Evolutionary conservation across 2,329 filamentous ascomycete species (phyloP).

Genomic region (Trichoderma polysporum): DNA sequence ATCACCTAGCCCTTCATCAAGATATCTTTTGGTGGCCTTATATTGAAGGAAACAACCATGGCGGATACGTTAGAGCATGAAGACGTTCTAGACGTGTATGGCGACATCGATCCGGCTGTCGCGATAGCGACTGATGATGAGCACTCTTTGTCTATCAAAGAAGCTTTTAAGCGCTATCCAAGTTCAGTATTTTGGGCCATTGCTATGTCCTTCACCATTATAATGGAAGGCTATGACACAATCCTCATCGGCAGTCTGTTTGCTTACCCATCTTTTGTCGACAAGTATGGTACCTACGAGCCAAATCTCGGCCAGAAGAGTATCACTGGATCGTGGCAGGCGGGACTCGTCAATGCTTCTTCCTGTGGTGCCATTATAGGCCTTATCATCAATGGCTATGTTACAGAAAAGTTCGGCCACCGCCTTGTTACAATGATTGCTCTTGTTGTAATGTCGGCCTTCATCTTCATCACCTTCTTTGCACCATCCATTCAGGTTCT

Average conservation of each 20-base stretch:
- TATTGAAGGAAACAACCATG: no score
- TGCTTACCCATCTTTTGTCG: constrained; percentile 30
- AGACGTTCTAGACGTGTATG: no score
- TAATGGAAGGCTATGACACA: constrained; percentile 45
- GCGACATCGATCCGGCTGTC: no score
- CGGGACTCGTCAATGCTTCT: constrained; percentile 45
- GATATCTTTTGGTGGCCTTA: no score
- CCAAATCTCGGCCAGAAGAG: not conserved
- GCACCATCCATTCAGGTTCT: constrained; percentile 39
- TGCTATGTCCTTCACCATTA: constrained; percentile 37
- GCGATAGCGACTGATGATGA: not conserved
- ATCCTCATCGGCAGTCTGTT: constrained; percentile 39
- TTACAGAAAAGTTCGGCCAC: not conserved
- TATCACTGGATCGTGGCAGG: constrained; percentile 50
- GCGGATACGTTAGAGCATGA: no score
- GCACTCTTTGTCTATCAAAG: not conserved
- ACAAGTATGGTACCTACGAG: not conserved
- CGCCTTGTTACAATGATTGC: not conserved
- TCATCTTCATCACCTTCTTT: constrained; percentile 50
- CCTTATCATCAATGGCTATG: constrained; percentile 25
- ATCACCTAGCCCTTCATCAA: no score
- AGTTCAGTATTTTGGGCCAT: constrained; percentile 40
- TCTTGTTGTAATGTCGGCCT: constrained; percentile 33
- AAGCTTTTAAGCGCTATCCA: constrained; percentile 34
- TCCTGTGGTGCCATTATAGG: constrained; percentile 50